A percentile compares a stretch with the other conserved stretches of the same genome.
phyloP scores from a whole-genome alignment of 2,329 filamentous ascomycete species.

The Scleromitrula shiraiana region DNA sequence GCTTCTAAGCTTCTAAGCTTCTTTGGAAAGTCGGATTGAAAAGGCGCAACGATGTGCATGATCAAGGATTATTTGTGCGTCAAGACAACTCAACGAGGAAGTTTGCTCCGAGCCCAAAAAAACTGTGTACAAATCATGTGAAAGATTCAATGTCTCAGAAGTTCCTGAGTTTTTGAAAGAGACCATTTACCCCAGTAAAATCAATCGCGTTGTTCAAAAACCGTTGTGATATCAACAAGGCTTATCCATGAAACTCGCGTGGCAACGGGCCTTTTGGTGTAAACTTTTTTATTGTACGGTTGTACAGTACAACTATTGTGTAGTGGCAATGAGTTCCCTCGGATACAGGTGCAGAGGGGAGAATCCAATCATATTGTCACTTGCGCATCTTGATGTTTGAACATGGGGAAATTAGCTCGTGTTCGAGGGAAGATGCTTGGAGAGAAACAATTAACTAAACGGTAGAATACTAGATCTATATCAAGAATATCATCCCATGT shows the following conservation, averaged over 20 bases:
- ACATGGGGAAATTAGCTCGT: slow-evolving; percentile 4
- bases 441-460: too few species aligned
- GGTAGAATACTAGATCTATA: too few species aligned
- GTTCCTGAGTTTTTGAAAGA: too few species aligned
- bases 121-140: background rate
- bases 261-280: background rate
- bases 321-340: too few species aligned
- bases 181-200: too few species aligned
- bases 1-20: background rate
- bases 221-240: slow-evolving; percentile 8
- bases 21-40: background rate
- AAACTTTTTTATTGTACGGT: background rate
- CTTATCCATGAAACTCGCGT: slow-evolving; percentile 9
- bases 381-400: too few species aligned
- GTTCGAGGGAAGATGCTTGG: slow-evolving; percentile 2
- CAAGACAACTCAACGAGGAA: slow-evolving; percentile 3
- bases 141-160: background rate
- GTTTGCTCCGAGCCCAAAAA: slow-evolving; percentile 4
- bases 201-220: background rate
- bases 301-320: too few species aligned
- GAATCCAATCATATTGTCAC: too few species aligned
- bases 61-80: slow-evolving; percentile 4
- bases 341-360: too few species aligned
- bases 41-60: slow-evolving; percentile 6
- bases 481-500: too few species aligned